Base-by-base conservation (phyloP, 2,329 filamentous ascomycete species). In the Septoria petroselini region DNA sequence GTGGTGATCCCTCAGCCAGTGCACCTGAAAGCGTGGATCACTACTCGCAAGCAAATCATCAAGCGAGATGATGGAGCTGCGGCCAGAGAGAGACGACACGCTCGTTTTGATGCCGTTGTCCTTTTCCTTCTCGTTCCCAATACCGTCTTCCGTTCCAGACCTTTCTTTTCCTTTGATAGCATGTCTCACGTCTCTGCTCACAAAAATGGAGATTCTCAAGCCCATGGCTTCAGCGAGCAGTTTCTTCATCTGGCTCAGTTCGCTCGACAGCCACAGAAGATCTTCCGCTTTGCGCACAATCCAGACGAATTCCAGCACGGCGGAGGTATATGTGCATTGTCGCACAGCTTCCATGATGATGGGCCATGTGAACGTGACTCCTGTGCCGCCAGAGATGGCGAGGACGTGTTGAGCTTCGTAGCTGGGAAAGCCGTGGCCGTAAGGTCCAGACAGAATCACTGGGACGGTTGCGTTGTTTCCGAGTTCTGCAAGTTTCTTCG, bases 361-460 rank as follows among this genome's bases (percentile, higher is more conserved):
- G 0, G 80, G 80, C 0, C 82, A 69, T 0, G 79, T 74, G 58
- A 79, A 80, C 0, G 79, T 78, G 27, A 83, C 75, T 3, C 80
- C 80, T 0, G 79, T 82, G 23, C 81, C 80, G 33, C 79, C 80
- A 0, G 79, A 78, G 1, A 65, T 48, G 6, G 59, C 57, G 4
- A 66, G 51, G 15, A 65, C 31, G 34, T 64, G 57, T 29, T 54
- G 53, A n/a, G 46, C 51, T 19, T 54, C 52, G 23, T 57, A 57
- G 31, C 37, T 49, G n/a, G 57, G 57, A 27, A 58, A 56, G 5
- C 43, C 46, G 4, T 54, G 42, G 8, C 84, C 83, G 55, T 86
- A 87, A 0, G 82, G 78, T 0, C 84, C 83, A 0, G 78, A 78
- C 1, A 86, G 68, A 23, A 87, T 74, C 1, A 85, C 73, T 0